Evolutionary conservation across 2,329 filamentous ascomycete genomes (phyloP), one percentile per base, ranked within the genome.

Genomic region (Juglanconis oblonga): DNA sequence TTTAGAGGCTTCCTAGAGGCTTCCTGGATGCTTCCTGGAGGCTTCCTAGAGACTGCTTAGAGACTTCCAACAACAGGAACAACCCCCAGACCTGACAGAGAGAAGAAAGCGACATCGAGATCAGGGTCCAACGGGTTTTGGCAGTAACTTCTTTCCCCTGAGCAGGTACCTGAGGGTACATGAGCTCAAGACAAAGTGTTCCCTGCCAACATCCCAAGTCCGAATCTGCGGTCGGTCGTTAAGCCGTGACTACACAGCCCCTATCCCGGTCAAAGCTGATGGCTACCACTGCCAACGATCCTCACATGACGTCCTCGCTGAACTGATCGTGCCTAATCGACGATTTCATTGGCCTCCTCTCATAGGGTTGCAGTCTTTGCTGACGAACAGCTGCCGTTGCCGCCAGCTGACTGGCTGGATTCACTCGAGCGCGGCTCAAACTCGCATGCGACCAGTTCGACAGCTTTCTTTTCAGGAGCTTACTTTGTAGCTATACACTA

Each of bases 261-360:
- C 5, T 35, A 54, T 61, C 58, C 58, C 38, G 31, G 58, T 35
- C 4, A 42, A 24, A 31, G 31, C 58, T 61, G 58, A 61, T 61
- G 48, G 55, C 50, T 44, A 47, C 49, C 48, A 36, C 58, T 57
- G 55, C 49, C 54, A 53, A 54, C 54, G 58, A 61, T 61, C 54
- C 49, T 53, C 54, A 49, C 8, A 17, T 33, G 14, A 53, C 54
- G 58, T 54, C 54, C 48, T 35, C 44, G 17, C 6, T 40, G n/a
- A 40, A 14, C 49, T 29, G 54, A 61, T 61, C 58, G 49, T 17
- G 36, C 17, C 36, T 45, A 35, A 59, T 59, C 58, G 52, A 47
- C 58, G 58, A 59, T 59, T 51, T 52, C 33, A 59, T 56, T 59
- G 52, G 58, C 52, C 51, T 33, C 38, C 11, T 33, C 14, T 53